Evolutionary conservation across 805 yeast genomes (phyloP).

Genomic region (Cyberlindnera bimundalis): DNA sequence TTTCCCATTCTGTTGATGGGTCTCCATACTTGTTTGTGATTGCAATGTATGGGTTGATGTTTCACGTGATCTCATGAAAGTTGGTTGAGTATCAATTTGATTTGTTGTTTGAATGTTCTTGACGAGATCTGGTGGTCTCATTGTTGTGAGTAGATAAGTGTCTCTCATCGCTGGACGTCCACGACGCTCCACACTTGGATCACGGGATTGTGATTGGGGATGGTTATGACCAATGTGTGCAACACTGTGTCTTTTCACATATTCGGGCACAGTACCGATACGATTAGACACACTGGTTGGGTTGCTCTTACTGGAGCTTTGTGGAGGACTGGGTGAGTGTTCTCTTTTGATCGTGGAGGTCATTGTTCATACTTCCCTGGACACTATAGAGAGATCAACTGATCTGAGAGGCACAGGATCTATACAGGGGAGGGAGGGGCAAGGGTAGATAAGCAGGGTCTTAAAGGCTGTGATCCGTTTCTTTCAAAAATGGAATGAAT

Average conservation of each 20-base stretch:
- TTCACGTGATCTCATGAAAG: constrained; percentile 15
- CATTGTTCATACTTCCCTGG: too few relatives aligned
- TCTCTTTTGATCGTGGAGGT: neutral
- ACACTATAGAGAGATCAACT: too few relatives aligned
- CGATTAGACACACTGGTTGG: neutral
- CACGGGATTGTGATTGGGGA: neutral
- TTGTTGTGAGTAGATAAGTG: neutral
- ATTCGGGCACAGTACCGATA: neutral
- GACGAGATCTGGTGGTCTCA: constrained; percentile 17
- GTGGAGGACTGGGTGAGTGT: constrained; percentile 1
- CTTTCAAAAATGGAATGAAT: too few relatives aligned
- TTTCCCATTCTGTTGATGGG: neutral
- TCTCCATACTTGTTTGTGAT: constrained; percentile 3
- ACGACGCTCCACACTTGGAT: constrained; percentile 5
- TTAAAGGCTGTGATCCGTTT: too few relatives aligned
- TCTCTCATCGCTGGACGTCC: constrained; percentile 11
- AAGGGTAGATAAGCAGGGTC: too few relatives aligned
- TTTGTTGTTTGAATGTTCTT: constrained; percentile 16
- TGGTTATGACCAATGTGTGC: constrained; percentile 1
- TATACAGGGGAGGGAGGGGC: too few relatives aligned
- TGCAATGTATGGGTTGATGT: constrained; percentile 11
- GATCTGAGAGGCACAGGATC: too few relatives aligned
- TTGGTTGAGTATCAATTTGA: constrained; percentile 1
- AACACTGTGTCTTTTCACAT: constrained; percentile 7
- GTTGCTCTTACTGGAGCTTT: neutral